Conservation (phyloP, 2,329 filamentous ascomycete species). For the Verticillium nonalfalfae region DNA sequence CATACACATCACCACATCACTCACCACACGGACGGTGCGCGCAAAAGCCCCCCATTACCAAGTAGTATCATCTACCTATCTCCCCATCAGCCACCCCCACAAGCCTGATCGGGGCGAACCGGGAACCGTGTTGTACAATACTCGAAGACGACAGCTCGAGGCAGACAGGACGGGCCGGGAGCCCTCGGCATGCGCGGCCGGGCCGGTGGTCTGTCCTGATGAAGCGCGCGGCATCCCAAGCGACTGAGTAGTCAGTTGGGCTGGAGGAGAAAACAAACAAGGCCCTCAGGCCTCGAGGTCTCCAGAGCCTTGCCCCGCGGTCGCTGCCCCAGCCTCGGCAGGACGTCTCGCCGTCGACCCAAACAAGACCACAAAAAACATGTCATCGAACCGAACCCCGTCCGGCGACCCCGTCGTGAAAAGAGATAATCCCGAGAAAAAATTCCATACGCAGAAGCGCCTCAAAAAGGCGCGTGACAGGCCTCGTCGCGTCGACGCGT, state of each 20-base stretch:
- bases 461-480: conserved; percentile 14
- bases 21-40: not conserved
- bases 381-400: not conserved
- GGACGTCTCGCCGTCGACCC: not conserved
- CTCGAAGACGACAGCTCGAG: not conserved
- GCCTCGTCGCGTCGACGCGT: not conserved
- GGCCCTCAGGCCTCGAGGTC: not conserved
- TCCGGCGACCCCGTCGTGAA: conserved; percentile 6
- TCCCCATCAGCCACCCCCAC: conserved; percentile 7
- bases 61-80: conserved; percentile 12
- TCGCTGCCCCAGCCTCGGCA: not conserved
- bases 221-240: not conserved
- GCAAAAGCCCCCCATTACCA: not conserved
- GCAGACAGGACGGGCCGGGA: not conserved
- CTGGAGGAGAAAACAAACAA: not conserved
- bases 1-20: not conserved
- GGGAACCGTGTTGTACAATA: not conserved
- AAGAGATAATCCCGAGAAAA: not conserved
- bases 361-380: not conserved
- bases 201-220: not conserved
- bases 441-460: conserved; percentile 10
- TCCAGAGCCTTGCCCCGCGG: not conserved
- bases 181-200: not conserved
- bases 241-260: not conserved
- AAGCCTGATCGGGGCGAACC: not conserved